Evolutionary conservation across 495 filamentous ascomycete genomes (phyloP), one percentile per base, ranked within the genome.

Genomic region (Lineolata rhizophorae): DNA sequence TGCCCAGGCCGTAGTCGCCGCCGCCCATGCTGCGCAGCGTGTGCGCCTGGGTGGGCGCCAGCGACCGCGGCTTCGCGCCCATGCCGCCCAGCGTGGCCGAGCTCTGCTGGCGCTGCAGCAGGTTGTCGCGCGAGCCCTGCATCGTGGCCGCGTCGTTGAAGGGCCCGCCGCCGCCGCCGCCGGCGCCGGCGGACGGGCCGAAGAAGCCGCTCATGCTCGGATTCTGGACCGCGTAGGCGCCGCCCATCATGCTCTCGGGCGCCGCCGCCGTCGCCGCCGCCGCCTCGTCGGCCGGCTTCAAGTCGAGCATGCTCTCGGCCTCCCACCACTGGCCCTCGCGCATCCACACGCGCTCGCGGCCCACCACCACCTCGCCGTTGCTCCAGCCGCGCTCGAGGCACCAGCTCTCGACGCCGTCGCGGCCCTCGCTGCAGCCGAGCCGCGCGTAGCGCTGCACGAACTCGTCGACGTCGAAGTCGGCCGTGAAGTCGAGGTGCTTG

Each of bases 271-370:
- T 65, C 33, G 67, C 53, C 47, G 27, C 53, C 40, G 33, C 52
- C 44, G 20, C 40, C n/a, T 62, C 52, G 21, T 50, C 52, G 28
- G 54, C 55, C 1, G 77, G 71, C 50, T 90, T 91, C 35, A 94
- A 53, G 47, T 97, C 87, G 18, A 95, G 70, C 78, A 93, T 92
- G 36, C 69, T 77, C 52, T 97, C 87, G 8, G 84, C 84, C 52
- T 95, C 90, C 84, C 87, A 93, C 87, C 87, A 97, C 6, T 82
- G 72, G 30, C 58, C 67, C 48, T 97, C 87, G 26, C 87, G 64
- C 61, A 94, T 83, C 87, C 87, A 97, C 22, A 97, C 73, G 3
- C 87, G 71, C 49, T 92, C 78, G 22, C 70, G 66, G 33, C 87
- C 87, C 26, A 97, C 60, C 14, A 90, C 67, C 2, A 94, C 85